Conservation (phyloP, 441 rosid genomes). For the Syzygium syzygioides region DNA sequence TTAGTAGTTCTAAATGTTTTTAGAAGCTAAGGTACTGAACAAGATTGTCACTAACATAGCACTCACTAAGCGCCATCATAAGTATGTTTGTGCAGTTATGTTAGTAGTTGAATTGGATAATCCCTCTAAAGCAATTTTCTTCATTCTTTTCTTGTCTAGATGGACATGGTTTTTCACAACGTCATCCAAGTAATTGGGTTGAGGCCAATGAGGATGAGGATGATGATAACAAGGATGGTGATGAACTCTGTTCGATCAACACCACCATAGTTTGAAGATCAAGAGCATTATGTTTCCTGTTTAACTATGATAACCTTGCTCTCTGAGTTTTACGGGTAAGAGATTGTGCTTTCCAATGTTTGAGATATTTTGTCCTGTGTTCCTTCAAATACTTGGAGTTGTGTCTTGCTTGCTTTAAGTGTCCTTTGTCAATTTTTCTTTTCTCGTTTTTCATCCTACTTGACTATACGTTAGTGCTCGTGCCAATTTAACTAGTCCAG, state of each 20-base stretch:
- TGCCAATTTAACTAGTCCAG: too few relatives aligned
- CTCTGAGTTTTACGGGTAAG: too few relatives aligned
- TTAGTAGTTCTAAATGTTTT: background rate
- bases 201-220: too few relatives aligned
- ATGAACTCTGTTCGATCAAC: conserved; percentile 60
- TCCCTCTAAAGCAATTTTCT: too few relatives aligned
- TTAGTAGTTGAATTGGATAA: background rate
- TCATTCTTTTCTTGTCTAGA: too few relatives aligned
- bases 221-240: conserved; percentile 39
- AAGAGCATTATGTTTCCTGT: background rate
- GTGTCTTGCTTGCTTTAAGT: background rate
- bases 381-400: background rate
- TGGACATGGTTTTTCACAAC: too few relatives aligned
- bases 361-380: background rate
- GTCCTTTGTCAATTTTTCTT: too few relatives aligned
- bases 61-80: background rate
- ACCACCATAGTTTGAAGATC: conserved; percentile 61
- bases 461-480: too few relatives aligned
- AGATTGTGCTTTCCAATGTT: background rate
- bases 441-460: too few relatives aligned
- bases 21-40: background rate
- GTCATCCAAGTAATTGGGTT: too few relatives aligned
- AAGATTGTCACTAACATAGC: background rate
- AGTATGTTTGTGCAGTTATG: background rate
- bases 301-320: background rate